Evolutionary conservation across 768 basidiomycete species (phyloP).

Genomic region (Psilocybe tampanensis): DNA sequence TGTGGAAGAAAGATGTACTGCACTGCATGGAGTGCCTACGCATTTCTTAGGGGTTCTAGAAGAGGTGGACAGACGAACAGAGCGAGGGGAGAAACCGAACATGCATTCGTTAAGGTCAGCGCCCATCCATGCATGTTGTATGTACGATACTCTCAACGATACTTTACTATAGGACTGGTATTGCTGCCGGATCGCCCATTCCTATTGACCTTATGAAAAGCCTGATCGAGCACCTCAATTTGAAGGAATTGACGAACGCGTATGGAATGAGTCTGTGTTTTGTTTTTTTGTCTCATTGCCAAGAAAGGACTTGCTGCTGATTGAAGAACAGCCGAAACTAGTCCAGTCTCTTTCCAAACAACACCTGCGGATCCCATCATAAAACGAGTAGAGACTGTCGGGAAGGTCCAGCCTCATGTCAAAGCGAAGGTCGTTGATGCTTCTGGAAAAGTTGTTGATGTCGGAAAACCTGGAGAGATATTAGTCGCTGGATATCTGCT

Average conservation of each 20-base stretch:
- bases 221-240: constrained; percentile 66
- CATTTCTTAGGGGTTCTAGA: constrained; percentile 78
- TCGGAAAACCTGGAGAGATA: constrained; percentile 75
- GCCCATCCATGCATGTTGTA: background rate
- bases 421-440: constrained; percentile 70
- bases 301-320: background rate
- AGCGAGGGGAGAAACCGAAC: constrained; percentile 48
- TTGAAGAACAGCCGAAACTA: constrained; percentile 64
- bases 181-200: constrained; percentile 78
- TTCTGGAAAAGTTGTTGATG: constrained; percentile 64
- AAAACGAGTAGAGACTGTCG: constrained; percentile 84
- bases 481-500: constrained; percentile 75
- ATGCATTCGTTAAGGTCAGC: constrained; percentile 55
- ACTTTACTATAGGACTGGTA: constrained; percentile 61
- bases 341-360: constrained; percentile 86
- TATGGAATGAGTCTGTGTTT: constrained; percentile 82
- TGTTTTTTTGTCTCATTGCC: background rate
- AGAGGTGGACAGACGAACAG: constrained; percentile 61
- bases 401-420: constrained; percentile 75
- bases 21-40: constrained; percentile 84
- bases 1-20: constrained; percentile 70
- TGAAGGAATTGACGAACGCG: constrained; percentile 72
- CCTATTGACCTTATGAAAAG: constrained; percentile 81
- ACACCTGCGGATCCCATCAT: constrained; percentile 65
- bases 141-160: background rate